Evolutionary conservation across 495 filamentous ascomycete genomes (phyloP), one percentile per base, ranked within the genome.

Genomic region (Xylaria curta): DNA sequence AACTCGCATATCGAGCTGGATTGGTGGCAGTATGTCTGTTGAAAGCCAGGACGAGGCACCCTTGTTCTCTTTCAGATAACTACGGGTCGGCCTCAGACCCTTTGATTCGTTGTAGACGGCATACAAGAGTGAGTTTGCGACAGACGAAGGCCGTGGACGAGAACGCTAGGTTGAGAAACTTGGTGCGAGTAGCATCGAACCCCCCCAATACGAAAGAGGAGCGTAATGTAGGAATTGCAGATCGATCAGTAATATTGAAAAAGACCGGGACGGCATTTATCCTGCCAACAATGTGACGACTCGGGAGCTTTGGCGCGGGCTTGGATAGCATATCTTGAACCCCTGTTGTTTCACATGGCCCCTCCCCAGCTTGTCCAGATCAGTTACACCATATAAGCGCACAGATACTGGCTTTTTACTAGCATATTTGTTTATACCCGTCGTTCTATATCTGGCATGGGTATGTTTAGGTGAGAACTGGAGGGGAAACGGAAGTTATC

Each of bases 1-100:
- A 21, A 31, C n/a, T 56, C 26, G 49, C 65, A 67, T 67, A n/a
- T 24, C 65, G 65, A 36, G 36, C 12, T 28, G 8, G 65, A 33
- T 3, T 1, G 65, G 65, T 6, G 49, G 33, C n/a, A 21, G 47
- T 4, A 9, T 33, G 36, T 26, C 9, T 4, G 47, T 42, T 33
- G 49, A 56, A 5, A 31, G 33, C 4, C 54, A 3, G 59, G 21
- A 31, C 38, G 38, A 62, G 59, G 36, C 1, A 21, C 36, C 33
- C 26, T 28, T 58, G 13, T 26, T 54, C 7, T n/a, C 8, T 2
- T 12, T 12, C 42, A 44, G 13, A 17, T 17, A 46, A 5, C 42
- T 46, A 17, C 42, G 28, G 15, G 28, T 4, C 15, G 28, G 54
- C 4, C 8, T 36, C n/a, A 24, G 28, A 36, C 28, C 31, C 10